Evolutionary conservation across 306 rosid species (phyloP).

Genomic region (Acacia crassicarpa): DNA sequence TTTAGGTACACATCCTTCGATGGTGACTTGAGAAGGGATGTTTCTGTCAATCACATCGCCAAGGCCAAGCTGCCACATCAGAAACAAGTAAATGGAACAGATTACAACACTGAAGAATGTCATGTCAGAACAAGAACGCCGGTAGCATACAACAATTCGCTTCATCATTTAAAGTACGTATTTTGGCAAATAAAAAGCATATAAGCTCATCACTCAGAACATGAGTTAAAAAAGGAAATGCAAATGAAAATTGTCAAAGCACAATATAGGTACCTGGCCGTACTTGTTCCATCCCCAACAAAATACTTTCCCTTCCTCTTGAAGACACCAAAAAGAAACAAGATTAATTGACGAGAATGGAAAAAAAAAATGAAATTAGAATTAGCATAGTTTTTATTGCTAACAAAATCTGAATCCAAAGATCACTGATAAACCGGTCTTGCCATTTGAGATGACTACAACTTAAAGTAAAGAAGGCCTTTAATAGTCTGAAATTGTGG

Average conservation of each 20-base stretch:
- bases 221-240: slow-evolving; percentile 8
- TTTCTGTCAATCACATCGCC: slow-evolving; percentile 93
- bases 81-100: neutral
- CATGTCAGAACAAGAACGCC: slow-evolving; percentile 2
- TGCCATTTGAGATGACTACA: neutral
- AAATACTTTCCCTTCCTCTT: slow-evolving; percentile 77
- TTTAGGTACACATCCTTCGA: slow-evolving; percentile 63
- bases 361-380: neutral
- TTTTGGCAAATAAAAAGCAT: slow-evolving; percentile 1
- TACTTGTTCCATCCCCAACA: slow-evolving; percentile 99
- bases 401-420: slow-evolving; percentile 7
- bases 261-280: slow-evolving; percentile 72
- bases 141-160: neutral
- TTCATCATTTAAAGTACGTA: neutral
- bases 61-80: slow-evolving; percentile 78
- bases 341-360: slow-evolving; percentile 19
- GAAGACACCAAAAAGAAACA: slow-evolving; percentile 33
- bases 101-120: neutral
- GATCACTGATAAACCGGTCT: neutral
- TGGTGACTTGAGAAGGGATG: slow-evolving; percentile 71
- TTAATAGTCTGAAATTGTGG: neutral
- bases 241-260: slow-evolving; percentile 9
- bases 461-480: neutral
- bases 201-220: slow-evolving; percentile 1
- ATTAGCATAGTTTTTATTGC: neutral